Percentiles rank a stretch among this genome's conserved stretches.
These are phyloP conservation scores for Letharia columbiana DNA, from an alignment of 495 filamentous ascomycete species.

Conservation along the genomic window DNA sequence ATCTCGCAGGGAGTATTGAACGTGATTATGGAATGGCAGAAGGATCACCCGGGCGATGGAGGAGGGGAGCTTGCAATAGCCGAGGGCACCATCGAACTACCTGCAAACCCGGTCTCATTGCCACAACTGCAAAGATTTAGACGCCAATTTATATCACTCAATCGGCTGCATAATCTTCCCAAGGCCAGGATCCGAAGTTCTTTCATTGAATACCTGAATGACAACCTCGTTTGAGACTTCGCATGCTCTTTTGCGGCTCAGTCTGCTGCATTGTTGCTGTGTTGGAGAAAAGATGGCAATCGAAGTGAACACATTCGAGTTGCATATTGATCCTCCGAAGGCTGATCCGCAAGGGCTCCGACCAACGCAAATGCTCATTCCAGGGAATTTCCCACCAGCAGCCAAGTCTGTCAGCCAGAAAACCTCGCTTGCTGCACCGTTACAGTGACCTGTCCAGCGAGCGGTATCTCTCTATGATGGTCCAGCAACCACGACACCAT, in stretches of 20 bases:
- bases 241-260: background rate
- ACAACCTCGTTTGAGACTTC: slow-evolving; percentile 25
- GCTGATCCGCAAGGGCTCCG: background rate
- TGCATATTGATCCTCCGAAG: background rate
- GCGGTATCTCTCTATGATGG: background rate
- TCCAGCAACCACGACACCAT: slow-evolving; percentile 1
- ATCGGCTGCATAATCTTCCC: slow-evolving; percentile 48
- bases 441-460: background rate
- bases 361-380: background rate
- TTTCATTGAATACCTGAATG: slow-evolving; percentile 70
- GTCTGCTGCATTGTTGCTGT: background rate
- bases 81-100: slow-evolving; percentile 34
- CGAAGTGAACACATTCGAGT: background rate
- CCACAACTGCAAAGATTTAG: slow-evolving; percentile 75
- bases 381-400: background rate
- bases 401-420: background rate
- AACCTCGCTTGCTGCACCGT: background rate
- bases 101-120: slow-evolving; percentile 38
- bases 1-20: slow-evolving; percentile 74
- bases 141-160: slow-evolving; percentile 77
- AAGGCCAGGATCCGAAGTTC: slow-evolving; percentile 54
- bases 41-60: slow-evolving; percentile 53
- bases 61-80: slow-evolving; percentile 40
- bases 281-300: background rate
- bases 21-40: slow-evolving; percentile 63